Evolutionary conservation across 116 monocot species (phyloP), one percentile per base, ranked within the genome.

Genomic region (Cymodocea nodosa): DNA sequence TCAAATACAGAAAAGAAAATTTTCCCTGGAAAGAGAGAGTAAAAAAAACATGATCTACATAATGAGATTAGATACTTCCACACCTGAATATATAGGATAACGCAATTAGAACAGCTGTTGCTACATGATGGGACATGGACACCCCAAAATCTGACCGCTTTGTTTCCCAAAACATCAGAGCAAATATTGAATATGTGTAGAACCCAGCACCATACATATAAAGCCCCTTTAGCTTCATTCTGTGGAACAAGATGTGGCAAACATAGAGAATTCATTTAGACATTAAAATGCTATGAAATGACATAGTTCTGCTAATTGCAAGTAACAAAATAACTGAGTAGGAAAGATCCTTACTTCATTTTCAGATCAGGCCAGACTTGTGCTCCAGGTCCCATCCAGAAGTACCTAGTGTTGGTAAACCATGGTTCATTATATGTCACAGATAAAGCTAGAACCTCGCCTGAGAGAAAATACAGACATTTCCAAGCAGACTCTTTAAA

Each of bases 341-440:
- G n/a, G 35, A 39, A 12, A 34, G 2, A 51, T 58, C 22, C 80
- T 74, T 84, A 93, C 93, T 93, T 93, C 64, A 76, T 78, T 75
- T 85, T 93, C 51, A 83, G 80, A 72, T 93, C 89, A 53, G 93
- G 93, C 89, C 89, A 93, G 49, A 75, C 71, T 67, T 93, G 93
- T 12, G 86, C 78, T 70, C 93, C 93, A 36, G 93, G 93, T 62
- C 93, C 93, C 58, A 77, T 71, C 93, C 93, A 93, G 70, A 83
- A 93, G 64, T 79, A 76, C 64, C 56, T 81, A n/a, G 93, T 86
- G 65, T 53, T 81, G 62, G 65, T 89, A 63, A 93, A 86, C 93
- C 93, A 93, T 65, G 89, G 83, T 56, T 93, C 93, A 59, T 82
- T 67, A 65, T 86, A 84, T 52, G 93, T 89, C 53, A 89, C 85